Base-by-base conservation (phyloP, 805 yeast genomes). In the Ogataea siamensis region DNA sequence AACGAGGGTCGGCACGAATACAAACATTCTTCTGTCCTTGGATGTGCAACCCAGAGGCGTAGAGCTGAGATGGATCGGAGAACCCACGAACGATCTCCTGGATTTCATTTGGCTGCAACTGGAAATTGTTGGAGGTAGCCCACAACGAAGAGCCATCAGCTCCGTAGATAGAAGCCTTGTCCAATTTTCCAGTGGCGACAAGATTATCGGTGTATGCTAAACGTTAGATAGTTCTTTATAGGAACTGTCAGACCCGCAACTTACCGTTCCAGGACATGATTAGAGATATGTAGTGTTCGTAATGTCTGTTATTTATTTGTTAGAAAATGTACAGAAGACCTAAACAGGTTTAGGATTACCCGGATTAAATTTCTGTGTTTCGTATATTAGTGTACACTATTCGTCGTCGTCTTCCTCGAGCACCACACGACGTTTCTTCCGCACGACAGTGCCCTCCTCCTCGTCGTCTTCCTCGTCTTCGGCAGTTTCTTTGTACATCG, bases 191-290 rank as follows among this genome's bases (percentile, higher is more conserved):
- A 35, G 97, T 84, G 40, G 82, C 85, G 50, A 84, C 68, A 52
- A 93, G 79, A 68, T 88, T 91, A 63, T 93, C 98, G 39, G 96
- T 88, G 75, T 93, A 93, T 44, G 97, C 97, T 88, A 40, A 20
- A 13, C 16, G 45, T 40, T 40, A 45, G 49, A 20, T 15, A 13
- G 7, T 5, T n/a, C 7, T 10, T 5, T 12, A 11, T 9, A 7
- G 12, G 20, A 15, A 24, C 20, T 11, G 13, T 13, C 23, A 11
- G 25, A 16, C 10, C 28, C 17, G 18, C 11, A 7, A 50, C 63
- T 37, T 56, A 58, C 63, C 60, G 54, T 60, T 58, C 64, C 64
- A 60, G 39, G 64, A 60, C 64, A 60, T 58, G 12, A 6, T 14
- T 20, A 22, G 19, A 12, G 10, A 21, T 29, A 12, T 22, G 25